Evolutionary conservation across 23 red algal genomes (phyloP).

Genomic region (Gracilaria caudata): DNA sequence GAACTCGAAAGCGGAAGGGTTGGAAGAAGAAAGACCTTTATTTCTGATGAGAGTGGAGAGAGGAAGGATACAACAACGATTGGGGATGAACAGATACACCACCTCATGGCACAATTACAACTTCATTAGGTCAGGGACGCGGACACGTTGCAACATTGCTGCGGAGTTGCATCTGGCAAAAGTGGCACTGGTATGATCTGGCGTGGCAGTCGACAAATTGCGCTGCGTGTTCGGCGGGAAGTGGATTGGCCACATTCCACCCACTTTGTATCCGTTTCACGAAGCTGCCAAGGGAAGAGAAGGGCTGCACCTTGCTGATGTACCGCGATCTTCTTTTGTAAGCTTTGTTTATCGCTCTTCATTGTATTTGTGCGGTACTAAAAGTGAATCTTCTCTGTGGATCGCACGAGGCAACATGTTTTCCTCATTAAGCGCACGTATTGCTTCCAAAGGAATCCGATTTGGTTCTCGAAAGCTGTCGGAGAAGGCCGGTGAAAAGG

Average conservation of each 20-base stretch:
- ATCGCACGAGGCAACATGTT: conserved; percentile 18
- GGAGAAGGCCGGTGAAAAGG: conserved; percentile 19
- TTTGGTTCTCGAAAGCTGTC: conserved; percentile 22
- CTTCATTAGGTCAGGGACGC: too few species aligned
- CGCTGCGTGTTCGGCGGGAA: neutral
- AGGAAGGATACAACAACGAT: too few species aligned
- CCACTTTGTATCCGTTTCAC: neutral
- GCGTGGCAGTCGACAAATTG: too few species aligned
- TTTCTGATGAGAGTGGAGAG: too few species aligned
- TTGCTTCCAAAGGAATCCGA: neutral
- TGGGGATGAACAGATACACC: too few species aligned
- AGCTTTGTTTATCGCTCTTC: neutral
- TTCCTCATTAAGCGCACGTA: conserved; percentile 22
- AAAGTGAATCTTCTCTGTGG: neutral
- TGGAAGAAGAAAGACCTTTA: too few species aligned
- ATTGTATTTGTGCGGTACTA: neutral
- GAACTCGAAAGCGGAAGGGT: too few species aligned
- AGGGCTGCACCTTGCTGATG: neutral
- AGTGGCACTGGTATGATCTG: too few species aligned
- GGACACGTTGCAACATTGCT: too few species aligned
- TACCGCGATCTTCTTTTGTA: neutral
- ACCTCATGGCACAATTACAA: too few species aligned
- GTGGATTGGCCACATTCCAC: neutral
- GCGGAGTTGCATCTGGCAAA: neutral
- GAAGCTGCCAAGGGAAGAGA: neutral